Evolutionary conservation across 306 rosid species (phyloP).

Genomic region (Mimosa bimucronata): DNA sequence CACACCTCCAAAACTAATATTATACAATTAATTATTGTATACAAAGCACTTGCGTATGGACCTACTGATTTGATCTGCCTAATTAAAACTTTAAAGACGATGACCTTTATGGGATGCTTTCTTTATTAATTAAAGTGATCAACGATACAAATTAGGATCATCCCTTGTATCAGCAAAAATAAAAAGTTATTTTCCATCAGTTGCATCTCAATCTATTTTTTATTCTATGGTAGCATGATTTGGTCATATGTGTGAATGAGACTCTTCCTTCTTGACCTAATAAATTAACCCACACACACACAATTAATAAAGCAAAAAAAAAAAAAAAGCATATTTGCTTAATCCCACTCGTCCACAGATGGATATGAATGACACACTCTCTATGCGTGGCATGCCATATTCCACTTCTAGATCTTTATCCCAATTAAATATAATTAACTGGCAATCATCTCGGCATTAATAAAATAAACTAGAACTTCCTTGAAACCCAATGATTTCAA

Average conservation of each 20-base stretch:
- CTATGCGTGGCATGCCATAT: slow-evolving; percentile 24
- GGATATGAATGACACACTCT: slow-evolving; percentile 30
- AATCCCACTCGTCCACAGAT: slow-evolving; percentile 3
- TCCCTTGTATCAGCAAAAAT: slow-evolving; percentile 5
- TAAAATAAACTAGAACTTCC: neutral
- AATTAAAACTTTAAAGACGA: slow-evolving; percentile 28
- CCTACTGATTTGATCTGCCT: slow-evolving; percentile 34
- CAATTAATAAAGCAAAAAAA: neutral
- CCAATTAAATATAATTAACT: slow-evolving; percentile 11
- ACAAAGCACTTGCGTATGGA: slow-evolving; percentile 26
- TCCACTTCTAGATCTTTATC: slow-evolving; percentile 11
- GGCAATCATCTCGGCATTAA: neutral
- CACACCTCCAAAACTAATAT: neutral
- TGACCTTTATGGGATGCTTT: slow-evolving; percentile 32
- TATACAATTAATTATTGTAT: too few species aligned
- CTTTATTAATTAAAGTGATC: slow-evolving; percentile 22
- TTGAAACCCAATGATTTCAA: neutral
- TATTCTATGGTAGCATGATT: slow-evolving; percentile 20
- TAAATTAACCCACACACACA: neutral
- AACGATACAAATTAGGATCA: neutral
- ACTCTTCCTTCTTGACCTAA: slow-evolving; percentile 23
- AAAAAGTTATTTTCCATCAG: slow-evolving; percentile 21
- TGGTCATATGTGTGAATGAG: slow-evolving; percentile 31
- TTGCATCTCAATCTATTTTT: slow-evolving; percentile 31
- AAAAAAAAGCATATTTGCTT: neutral